phyloP scores from a whole-genome alignment of 148 eudicot species.

The Oxyria digyna region DNA sequence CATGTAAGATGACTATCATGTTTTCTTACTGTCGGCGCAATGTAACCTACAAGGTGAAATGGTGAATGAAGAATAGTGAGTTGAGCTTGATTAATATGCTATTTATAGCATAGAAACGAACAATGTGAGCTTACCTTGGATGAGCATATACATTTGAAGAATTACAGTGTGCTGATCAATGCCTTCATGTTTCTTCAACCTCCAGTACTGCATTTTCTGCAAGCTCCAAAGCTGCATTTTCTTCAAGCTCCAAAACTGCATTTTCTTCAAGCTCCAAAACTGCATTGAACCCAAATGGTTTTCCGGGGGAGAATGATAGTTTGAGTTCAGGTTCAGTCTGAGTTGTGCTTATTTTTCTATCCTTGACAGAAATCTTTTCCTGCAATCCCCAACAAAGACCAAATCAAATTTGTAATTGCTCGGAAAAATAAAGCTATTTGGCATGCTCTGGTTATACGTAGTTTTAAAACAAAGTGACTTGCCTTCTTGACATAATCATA shows the following conservation, averaged over 20 bases:
- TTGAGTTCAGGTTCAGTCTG: constrained; percentile 68
- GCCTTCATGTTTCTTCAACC: constrained; percentile 19
- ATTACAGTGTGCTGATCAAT: neutral
- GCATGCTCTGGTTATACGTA: neutral
- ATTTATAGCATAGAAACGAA: neutral
- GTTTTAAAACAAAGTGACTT: constrained; percentile 14
- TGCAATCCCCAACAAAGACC: constrained; percentile 12
- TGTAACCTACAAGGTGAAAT: neutral
- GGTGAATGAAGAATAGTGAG: neutral
- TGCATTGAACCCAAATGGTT: constrained; percentile 63
- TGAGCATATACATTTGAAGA: neutral
- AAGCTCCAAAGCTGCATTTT: too few species aligned
- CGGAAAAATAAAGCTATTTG: neutral
- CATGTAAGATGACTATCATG: neutral
- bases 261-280: constrained; percentile 43
- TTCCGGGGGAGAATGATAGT: constrained; percentile 46
- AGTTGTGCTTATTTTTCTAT: constrained; percentile 49
- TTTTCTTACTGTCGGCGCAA: neutral
- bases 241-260: constrained; percentile 49
- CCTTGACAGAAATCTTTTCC: constrained; percentile 66
- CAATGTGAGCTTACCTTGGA: neutral
- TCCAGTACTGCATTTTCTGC: constrained; percentile 50
- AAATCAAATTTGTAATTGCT: neutral
- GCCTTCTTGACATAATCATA: constrained; percentile 57
- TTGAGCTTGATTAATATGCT: neutral